Evolutionary conservation across 2,329 filamentous ascomycete species (phyloP).

Genomic region (Fusarium paranaense): DNA sequence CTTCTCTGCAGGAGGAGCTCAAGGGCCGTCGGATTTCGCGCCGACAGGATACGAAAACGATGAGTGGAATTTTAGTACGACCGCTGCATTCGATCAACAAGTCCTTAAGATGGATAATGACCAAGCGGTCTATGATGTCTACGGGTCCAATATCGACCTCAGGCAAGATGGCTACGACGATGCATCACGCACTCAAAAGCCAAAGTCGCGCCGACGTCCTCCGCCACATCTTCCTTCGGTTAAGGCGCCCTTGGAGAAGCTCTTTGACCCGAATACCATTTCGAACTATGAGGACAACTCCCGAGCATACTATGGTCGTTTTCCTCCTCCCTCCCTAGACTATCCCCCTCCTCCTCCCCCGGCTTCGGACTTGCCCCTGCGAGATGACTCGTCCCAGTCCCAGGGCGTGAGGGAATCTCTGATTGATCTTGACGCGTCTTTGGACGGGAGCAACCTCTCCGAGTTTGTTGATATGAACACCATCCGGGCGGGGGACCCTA

Average conservation of each 20-base stretch:
- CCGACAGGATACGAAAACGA: conserved; percentile 63
- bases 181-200: conserved; percentile 64
- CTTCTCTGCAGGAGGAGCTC: conserved; percentile 70
- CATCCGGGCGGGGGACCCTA: conserved; percentile 62
- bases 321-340: conserved; percentile 57
- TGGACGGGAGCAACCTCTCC: conserved; percentile 66
- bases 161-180: conserved; percentile 58
- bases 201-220: conserved; percentile 66
- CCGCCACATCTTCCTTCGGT: conserved; percentile 69
- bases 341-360: conserved; percentile 56
- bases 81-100: conserved; percentile 71
- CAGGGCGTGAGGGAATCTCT: conserved; percentile 70
- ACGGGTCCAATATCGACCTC: conserved; percentile 69
- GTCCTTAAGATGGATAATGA: conserved; percentile 65
- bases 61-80: conserved; percentile 77
- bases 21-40: conserved; percentile 60
- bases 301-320: conserved; percentile 67
- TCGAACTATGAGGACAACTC: conserved; percentile 75
- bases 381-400: conserved; percentile 64
- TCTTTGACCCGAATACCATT: conserved; percentile 75
- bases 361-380: conserved; percentile 65
- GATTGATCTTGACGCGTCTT: conserved; percentile 72
- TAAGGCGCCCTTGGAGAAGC: conserved; percentile 70
- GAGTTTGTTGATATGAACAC: conserved; percentile 72
- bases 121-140: conserved; percentile 70